A percentile compares a stretch with the other conserved stretches of the same genome.
Evolutionary conservation across 2,329 filamentous ascomycete species (phyloP).

Genomic region (Cordyceps cateniannulata): DNA sequence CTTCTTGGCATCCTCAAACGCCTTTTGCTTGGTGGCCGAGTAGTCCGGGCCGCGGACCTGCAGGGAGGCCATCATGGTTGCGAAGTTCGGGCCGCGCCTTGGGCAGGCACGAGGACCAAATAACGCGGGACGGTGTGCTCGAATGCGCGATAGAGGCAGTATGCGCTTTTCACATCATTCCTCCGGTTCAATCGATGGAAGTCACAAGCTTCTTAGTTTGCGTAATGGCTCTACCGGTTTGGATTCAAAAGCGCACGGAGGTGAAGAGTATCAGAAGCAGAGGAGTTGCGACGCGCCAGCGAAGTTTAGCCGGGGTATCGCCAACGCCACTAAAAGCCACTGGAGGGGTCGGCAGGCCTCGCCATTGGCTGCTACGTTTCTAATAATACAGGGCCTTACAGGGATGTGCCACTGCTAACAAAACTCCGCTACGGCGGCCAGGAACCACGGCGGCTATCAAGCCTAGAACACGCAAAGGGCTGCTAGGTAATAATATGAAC

Average conservation of each 20-base stretch:
- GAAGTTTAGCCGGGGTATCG: constrained; percentile 9
- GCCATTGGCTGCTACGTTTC: no score
- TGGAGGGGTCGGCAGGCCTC: background rate
- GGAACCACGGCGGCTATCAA: no score
- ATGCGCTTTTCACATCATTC: constrained; percentile 1
- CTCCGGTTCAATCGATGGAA: background rate
- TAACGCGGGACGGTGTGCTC: background rate
- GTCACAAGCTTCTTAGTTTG: background rate
- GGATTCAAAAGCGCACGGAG: background rate
- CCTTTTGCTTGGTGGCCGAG: constrained; percentile 49
- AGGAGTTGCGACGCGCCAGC: constrained; percentile 2
- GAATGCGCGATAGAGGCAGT: background rate
- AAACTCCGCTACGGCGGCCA: no score
- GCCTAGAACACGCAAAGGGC: no score
- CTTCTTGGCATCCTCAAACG: constrained; percentile 62
- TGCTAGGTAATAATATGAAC: background rate
- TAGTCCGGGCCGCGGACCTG: constrained; percentile 35
- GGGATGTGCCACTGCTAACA: no score
- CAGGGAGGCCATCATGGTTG: constrained; percentile 32
- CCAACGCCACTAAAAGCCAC: background rate
- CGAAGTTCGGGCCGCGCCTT: background rate
- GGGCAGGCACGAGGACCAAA: background rate
- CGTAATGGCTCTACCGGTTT: background rate
- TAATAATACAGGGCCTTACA: no score
- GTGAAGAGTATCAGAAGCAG: background rate